Percentiles rank a stretch among this genome's conserved stretches.
Conservation (phyloP, 805 yeast genomes). For the Ogataea methanolica region DNA sequence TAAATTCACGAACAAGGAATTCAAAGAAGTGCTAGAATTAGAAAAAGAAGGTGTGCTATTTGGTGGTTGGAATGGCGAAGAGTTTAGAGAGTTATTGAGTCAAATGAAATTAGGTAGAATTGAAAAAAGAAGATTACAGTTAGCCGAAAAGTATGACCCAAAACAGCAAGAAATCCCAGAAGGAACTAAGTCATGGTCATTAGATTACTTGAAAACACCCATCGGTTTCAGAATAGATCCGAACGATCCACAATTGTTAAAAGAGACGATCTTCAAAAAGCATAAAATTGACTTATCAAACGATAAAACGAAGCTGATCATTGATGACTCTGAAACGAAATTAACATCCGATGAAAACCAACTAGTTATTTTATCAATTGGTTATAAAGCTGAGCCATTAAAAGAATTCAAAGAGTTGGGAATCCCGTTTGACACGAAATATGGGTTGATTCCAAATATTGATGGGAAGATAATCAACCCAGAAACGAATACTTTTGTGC, state of each 20-base stretch:
- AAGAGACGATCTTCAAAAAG: constrained; percentile 43
- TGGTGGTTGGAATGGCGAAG: constrained; percentile 40
- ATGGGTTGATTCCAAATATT: constrained; percentile 42
- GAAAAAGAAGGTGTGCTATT: constrained; percentile 43
- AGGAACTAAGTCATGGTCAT: constrained; percentile 44
- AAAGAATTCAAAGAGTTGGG: constrained; percentile 49
- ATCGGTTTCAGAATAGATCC: constrained; percentile 38
- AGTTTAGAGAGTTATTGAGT: constrained; percentile 27
- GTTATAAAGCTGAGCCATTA: constrained; percentile 69
- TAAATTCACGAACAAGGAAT: constrained; percentile 89
- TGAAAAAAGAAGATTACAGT: constrained; percentile 59
- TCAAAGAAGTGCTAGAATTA: constrained; percentile 75
- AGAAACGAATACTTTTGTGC: constrained; percentile 17
- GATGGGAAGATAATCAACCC: constrained; percentile 39
- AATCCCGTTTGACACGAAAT: constrained; percentile 40
- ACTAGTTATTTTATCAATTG: constrained; percentile 74
- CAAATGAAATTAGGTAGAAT: constrained; percentile 42
- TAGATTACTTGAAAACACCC: constrained; percentile 71
- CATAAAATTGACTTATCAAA: constrained; percentile 41
- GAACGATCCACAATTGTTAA: constrained; percentile 33
- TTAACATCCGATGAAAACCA: constrained; percentile 42
- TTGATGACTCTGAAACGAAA: constrained; percentile 30
- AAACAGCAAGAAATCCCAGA: constrained; percentile 1
- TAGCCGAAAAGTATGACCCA: constrained; percentile 48
- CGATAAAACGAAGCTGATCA: constrained; percentile 27